These are phyloP conservation scores for Aethionema arabicum DNA, from an alignment of 345 rosid genomes.

Conservation along the genomic window DNA sequence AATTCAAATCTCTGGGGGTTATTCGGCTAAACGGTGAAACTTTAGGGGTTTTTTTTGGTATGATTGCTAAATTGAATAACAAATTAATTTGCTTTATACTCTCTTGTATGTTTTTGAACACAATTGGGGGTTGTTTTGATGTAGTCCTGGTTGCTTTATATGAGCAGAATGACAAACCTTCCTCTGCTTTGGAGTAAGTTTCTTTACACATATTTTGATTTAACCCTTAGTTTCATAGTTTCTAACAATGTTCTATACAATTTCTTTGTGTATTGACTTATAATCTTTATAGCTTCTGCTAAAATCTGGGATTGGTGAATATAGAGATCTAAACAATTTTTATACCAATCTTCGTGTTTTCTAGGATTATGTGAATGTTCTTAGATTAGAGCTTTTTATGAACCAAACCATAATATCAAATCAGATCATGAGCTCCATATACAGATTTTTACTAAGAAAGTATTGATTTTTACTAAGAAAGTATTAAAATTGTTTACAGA, in stretches of 20 bases:
- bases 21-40: too few species aligned
- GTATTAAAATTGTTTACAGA: too few species aligned
- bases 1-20: too few species aligned
- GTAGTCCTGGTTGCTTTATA: constrained; percentile 79
- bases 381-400: too few species aligned
- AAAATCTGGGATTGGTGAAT: not conserved
- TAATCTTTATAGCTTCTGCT: constrained; percentile 1
- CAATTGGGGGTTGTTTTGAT: not conserved
- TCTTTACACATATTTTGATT: not conserved
- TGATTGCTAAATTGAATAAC: not conserved
- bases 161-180: constrained; percentile 91
- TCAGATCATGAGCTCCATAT: too few species aligned
- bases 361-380: too few species aligned
- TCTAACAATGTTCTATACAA: not conserved
- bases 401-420: too few species aligned
- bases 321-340: not conserved
- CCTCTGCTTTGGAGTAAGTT: constrained; percentile 89
- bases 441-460: too few species aligned
- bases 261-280: not conserved
- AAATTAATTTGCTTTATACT: constrained; percentile 2
- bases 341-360: not conserved
- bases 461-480: too few species aligned
- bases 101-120: constrained; percentile 4
- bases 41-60: too few species aligned
- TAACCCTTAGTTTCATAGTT: not conserved